phyloP scores from a whole-genome alignment of 495 filamentous ascomycete species.

The Neurospora discreta region DNA sequence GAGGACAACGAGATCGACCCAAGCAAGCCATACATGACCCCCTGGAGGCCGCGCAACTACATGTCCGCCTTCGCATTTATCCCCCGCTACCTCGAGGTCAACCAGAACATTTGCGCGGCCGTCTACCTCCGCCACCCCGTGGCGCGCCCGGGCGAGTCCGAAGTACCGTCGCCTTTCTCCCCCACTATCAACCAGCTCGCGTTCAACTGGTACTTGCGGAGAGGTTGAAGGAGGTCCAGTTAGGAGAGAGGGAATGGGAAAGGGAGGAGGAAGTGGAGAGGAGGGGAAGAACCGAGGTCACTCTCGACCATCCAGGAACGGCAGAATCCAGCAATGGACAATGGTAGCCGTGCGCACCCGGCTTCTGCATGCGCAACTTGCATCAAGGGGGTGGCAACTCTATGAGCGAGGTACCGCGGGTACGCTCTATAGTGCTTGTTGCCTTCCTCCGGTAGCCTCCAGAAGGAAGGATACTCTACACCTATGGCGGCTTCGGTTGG shows the following conservation, averaged over 20 bases:
- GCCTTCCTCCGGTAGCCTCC: background rate
- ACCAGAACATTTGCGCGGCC: slow-evolving; percentile 88
- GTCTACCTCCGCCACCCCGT: slow-evolving; percentile 95
- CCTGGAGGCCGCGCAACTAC: slow-evolving; percentile 79
- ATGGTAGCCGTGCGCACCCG: background rate
- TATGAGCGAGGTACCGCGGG: background rate
- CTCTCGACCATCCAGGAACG: background rate
- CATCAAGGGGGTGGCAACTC: background rate
- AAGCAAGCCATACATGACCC: slow-evolving; percentile 77
- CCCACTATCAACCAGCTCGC: slow-evolving; percentile 55
- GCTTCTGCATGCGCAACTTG: background rate
- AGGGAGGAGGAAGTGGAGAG: background rate
- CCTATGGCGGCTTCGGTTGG: background rate
- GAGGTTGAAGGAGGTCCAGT: slow-evolving; percentile 44
- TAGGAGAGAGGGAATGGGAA: background rate
- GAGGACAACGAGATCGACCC: slow-evolving; percentile 44
- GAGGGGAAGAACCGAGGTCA: background rate
- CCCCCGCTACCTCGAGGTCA: slow-evolving; percentile 90
- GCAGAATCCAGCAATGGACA: background rate
- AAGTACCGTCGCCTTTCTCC: slow-evolving; percentile 82
- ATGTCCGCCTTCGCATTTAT: slow-evolving; percentile 92
- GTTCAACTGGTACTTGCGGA: slow-evolving; percentile 87
- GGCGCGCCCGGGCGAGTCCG: slow-evolving; percentile 71
- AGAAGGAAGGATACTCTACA: background rate
- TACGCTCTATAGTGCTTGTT: background rate